Evolutionary conservation across 768 basidiomycete species (phyloP).

Genomic region (Termitomyces sp.): DNA sequence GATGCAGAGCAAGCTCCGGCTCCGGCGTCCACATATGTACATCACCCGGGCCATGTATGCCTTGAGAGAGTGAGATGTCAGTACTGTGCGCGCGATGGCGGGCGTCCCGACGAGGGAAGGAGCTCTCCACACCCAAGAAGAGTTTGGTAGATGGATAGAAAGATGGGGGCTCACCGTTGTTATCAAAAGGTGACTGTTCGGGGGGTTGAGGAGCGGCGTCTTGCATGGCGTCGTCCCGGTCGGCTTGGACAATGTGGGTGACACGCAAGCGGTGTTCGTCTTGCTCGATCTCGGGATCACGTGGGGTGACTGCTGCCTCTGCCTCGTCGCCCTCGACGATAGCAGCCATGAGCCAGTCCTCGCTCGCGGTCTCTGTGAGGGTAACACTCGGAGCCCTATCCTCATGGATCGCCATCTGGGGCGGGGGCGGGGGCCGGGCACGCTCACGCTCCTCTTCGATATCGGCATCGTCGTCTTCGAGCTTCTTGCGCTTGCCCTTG

Average conservation of each 20-base stretch:
- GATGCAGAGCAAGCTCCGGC: neutral
- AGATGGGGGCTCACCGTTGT: slow-evolving; percentile 47
- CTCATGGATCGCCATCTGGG: slow-evolving; percentile 30
- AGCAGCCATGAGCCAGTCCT: slow-evolving; percentile 90
- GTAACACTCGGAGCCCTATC: slow-evolving; percentile 55
- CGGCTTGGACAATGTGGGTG: slow-evolving; percentile 31
- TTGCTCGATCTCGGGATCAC: slow-evolving; percentile 17
- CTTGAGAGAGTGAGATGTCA: slow-evolving; percentile 50
- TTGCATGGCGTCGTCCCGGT: slow-evolving; percentile 30
- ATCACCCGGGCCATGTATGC: slow-evolving; percentile 24
- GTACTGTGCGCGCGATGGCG: slow-evolving; percentile 51
- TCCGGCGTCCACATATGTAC: neutral
- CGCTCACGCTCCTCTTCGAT: slow-evolving; percentile 67
- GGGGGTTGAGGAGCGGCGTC: slow-evolving; percentile 19
- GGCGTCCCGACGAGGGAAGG: slow-evolving; percentile 35
- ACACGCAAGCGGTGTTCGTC: slow-evolving; percentile 39
- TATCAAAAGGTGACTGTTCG: too few relatives aligned
- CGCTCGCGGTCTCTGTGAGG: slow-evolving; percentile 71
- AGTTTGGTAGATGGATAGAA: slow-evolving; percentile 25
- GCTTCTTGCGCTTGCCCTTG: slow-evolving; percentile 85
- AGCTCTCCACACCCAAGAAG: slow-evolving; percentile 42
- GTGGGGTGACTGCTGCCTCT: slow-evolving; percentile 11
- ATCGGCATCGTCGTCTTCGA: slow-evolving; percentile 85
- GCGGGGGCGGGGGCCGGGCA: slow-evolving; percentile 66
- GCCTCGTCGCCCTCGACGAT: slow-evolving; percentile 68